Evolutionary conservation across 768 basidiomycete species (phyloP).

Genomic region (Imleria badia): DNA sequence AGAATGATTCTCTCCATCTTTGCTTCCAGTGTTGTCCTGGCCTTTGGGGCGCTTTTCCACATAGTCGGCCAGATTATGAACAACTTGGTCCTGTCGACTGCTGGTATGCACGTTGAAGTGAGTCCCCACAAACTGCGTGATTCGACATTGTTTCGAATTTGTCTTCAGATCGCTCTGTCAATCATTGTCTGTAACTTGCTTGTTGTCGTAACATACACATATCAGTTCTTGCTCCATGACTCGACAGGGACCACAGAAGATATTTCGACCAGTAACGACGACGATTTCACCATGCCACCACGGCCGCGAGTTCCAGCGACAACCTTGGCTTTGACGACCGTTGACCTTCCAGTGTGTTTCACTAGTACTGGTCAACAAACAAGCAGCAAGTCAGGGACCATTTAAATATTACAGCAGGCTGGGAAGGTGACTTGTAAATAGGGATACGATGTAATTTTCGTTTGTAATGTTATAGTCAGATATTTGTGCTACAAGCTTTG

Average conservation of each 20-base stretch:
- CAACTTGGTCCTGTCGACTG: too few relatives aligned
- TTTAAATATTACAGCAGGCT: too few relatives aligned
- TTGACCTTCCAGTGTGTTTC: neutral
- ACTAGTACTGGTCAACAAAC: neutral
- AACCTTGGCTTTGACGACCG: constrained; percentile 1
- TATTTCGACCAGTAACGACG: neutral
- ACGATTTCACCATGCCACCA: constrained; percentile 17
- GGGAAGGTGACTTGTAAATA: too few relatives aligned
- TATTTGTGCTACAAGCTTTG: too few relatives aligned
- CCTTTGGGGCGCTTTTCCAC: constrained; percentile 18
- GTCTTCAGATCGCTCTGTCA: constrained; percentile 2
- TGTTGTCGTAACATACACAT: constrained; percentile 21
- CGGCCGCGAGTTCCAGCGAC: neutral
- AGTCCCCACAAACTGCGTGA: too few relatives aligned
- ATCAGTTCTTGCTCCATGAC: constrained; percentile 9
- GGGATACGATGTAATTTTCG: too few relatives aligned
- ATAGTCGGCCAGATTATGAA: constrained; percentile 6
- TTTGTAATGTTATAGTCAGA: too few relatives aligned
- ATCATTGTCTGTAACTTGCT: constrained; percentile 23
- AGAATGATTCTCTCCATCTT: constrained; percentile 26
- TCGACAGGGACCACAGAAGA: neutral
- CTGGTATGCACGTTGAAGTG: too few relatives aligned
- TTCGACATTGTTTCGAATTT: too few relatives aligned
- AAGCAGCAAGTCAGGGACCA: too few relatives aligned
- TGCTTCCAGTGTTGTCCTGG: constrained; percentile 19